Conservation (phyloP, 1,284 basidiomycete genomes). For the Puccinia novopanici region DNA sequence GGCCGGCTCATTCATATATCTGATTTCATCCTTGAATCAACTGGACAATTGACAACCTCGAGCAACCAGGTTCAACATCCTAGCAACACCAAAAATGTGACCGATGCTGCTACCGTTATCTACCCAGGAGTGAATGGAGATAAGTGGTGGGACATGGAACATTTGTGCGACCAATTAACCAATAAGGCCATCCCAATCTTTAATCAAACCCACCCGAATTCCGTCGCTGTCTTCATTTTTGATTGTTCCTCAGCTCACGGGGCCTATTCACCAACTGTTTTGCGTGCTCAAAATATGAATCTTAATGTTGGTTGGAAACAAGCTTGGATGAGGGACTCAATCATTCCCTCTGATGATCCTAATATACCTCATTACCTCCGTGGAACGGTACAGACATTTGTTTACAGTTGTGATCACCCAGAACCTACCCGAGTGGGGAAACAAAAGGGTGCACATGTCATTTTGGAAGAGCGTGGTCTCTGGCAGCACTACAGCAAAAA, state of each 20-base stretch:
- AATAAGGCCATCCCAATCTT: constrained; percentile 22
- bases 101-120: constrained; percentile 21
- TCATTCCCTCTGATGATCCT: constrained; percentile 16
- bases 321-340: not conserved
- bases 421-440: constrained; percentile 1
- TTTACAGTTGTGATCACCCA: not conserved
- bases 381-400: not conserved
- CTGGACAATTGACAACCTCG: not conserved
- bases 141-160: constrained; percentile 27
- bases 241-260: not conserved
- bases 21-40: not conserved
- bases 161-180: not conserved
- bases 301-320: constrained; percentile 19
- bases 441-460: not conserved
- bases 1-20: constrained; percentile 2
- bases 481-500: not conserved
- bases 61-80: not conserved
- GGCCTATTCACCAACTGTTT: not conserved
- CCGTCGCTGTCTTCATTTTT: not conserved
- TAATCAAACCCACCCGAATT: not conserved
- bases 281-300: constrained; percentile 17
- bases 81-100: not conserved
- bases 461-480: constrained; percentile 1
- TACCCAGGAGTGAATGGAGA: constrained; percentile 9
- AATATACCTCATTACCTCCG: constrained; percentile 6